These are phyloP conservation scores for Tuber brumale DNA, from an alignment of 495 filamentous ascomycete species.

Conservation along the genomic window DNA sequence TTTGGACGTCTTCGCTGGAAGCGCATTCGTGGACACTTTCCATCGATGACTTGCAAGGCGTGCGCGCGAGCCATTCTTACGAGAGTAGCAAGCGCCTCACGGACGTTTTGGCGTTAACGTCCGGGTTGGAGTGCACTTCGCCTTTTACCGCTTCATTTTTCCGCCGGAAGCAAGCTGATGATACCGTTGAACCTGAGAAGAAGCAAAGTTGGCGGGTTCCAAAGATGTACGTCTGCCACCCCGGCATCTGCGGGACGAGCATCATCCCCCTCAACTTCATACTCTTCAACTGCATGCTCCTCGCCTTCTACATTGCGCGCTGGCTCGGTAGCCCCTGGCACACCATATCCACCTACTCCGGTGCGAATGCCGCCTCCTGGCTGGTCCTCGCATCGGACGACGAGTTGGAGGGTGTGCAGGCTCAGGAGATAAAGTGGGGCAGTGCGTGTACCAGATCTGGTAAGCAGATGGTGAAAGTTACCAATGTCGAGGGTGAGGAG, in stretches of 20 bases:
- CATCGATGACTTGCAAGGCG: conserved; percentile 67
- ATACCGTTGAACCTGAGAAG: conserved; percentile 19
- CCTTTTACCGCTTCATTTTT: conserved; percentile 50
- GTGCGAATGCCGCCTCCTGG: conserved; percentile 69
- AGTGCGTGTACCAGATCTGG: conserved; percentile 58
- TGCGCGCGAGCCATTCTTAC: conserved; percentile 59
- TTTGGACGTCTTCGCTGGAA: conserved; percentile 83
- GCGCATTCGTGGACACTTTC: conserved; percentile 53
- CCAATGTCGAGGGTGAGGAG: conserved; percentile 73
- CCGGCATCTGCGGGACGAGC: conserved; percentile 74
- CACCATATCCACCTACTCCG: conserved; percentile 64
- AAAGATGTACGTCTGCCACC: conserved; percentile 70
- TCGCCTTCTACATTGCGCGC: conserved; percentile 64
- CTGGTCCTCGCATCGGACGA: conserved; percentile 63
- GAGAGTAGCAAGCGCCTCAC: conserved; percentile 80
- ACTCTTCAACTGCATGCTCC: conserved; percentile 58
- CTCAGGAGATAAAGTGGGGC: conserved; percentile 78
- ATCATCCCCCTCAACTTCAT: conserved; percentile 65
- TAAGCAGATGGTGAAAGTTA: conserved; percentile 54
- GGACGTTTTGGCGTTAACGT: conserved; percentile 72
- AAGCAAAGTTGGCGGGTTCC: conserved; percentile 43
- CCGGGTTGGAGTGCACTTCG: conserved; percentile 56
- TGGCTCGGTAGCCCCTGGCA: conserved; percentile 86
- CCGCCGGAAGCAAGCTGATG: conserved; percentile 10
- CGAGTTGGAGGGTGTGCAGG: conserved; percentile 58